These are phyloP conservation scores for Senna siamea DNA, from an alignment of 306 rosid species.

Conservation along the genomic window DNA sequence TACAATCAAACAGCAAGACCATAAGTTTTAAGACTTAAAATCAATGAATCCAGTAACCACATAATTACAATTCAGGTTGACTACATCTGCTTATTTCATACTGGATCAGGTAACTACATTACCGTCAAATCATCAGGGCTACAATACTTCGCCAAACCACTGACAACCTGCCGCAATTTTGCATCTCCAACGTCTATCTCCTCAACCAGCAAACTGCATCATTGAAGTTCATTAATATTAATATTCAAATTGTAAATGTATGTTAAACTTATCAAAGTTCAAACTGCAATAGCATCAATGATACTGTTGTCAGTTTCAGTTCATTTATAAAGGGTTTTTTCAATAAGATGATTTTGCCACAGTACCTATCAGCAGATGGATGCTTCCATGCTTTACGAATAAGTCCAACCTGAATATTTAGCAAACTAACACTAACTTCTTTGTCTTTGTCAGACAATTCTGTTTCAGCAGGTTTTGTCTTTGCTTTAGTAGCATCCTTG, in stretches of 20 bases:
- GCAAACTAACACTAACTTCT: conserved; percentile 86
- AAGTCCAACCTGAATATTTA: conserved; percentile 87
- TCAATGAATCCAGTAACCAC: background rate
- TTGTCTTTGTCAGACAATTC: conserved; percentile 66
- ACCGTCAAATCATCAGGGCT: conserved; percentile 88
- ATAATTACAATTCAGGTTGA: conserved; percentile 12
- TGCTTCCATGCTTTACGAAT: conserved; percentile 96
- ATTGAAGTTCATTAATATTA: conserved; percentile 29
- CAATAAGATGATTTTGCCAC: conserved; percentile 20
- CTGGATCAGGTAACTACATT: conserved; percentile 36
- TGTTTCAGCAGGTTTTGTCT: conserved; percentile 59
- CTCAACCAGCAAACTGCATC: conserved; percentile 86
- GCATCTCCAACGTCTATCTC: conserved; percentile 95
- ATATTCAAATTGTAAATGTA: conserved; percentile 21
- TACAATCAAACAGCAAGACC: conserved; percentile 30
- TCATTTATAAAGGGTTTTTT: conserved; percentile 12
- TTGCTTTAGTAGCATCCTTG: conserved; percentile 58
- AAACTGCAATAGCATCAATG: conserved; percentile 24
- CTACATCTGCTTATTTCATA: conserved; percentile 17
- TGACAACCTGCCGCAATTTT: conserved; percentile 87
- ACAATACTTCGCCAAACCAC: conserved; percentile 86
- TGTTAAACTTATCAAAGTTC: conserved; percentile 20
- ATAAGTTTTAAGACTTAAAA: conserved; percentile 9
- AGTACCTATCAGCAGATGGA: conserved; percentile 95
- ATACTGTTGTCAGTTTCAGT: background rate